Evolutionary conservation across 331 rosid species (phyloP), one percentile per base, ranked within the genome.

Genomic region (Dryas integrifolia): DNA sequence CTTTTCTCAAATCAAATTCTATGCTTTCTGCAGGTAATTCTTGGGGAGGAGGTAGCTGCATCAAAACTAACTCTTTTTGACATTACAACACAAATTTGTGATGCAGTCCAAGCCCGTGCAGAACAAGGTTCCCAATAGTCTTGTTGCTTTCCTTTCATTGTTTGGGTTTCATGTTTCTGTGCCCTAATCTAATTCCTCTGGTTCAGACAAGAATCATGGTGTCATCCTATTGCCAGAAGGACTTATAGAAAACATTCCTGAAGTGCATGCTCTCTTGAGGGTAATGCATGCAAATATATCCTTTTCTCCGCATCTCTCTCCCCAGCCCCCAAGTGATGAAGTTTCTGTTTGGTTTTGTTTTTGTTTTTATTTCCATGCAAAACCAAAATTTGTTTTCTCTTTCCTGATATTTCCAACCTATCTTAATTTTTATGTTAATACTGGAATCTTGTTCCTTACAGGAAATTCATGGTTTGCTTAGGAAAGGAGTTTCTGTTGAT

Each of bases 21-120:
- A 67, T 75, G 51, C 72, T 70, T 51, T 68, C 38, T 77, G 77
- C 82, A 95, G 99, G 96, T 95, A 38, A 83, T 95, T 86, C 97
- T 95, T 77, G 99, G 98, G 49, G 99, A 92, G 86, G 98, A 89
- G 80, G 98, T 95, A 73, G 96, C 99, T 71, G 96, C 96, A 57
- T 92, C 96, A 50, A 95, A 95, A 81, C 98, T 92, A 65, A 95
- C 99, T 15, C 89, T 95, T 77, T 95, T 88, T 82, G 92, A 95
- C 74, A 76, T 95, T 76, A 73, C 98, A 10, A 87, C 78, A 70
- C 96, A 92, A 82, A 88, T 92, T 73, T 82, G 96, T 65, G 96
- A 95, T 78, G 97, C 99, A 24, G 85, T 95, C 74, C 96, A 95
- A 85, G 85, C 96, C 62, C 92, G 99, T 82, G 96, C 96, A 38